A percentile compares a stretch with the other conserved stretches of the same genome.
Conservation (phyloP, 805 yeast genomes). For the Saccharomycopsis fermentans region DNA sequence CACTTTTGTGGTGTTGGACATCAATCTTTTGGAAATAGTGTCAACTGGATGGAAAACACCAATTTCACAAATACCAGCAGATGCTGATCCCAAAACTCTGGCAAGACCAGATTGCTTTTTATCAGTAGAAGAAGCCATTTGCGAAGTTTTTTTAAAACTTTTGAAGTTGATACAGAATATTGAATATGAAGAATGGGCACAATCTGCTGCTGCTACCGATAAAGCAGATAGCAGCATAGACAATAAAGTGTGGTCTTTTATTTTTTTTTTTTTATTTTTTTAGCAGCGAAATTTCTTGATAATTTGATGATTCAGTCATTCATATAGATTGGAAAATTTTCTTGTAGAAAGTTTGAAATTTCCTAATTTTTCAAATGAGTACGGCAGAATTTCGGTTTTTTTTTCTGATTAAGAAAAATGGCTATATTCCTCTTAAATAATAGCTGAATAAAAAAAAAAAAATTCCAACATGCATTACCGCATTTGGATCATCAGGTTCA, state of each 20-base stretch:
- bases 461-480: neutral
- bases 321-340: neutral
- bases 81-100: conserved; percentile 89
- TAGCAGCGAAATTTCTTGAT: neutral
- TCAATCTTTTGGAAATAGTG: conserved; percentile 91
- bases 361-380: neutral
- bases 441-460: no score
- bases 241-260: neutral
- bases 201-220: no score
- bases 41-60: conserved; percentile 98
- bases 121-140: conserved; percentile 28
- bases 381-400: neutral
- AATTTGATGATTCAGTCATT: neutral
- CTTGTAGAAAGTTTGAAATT: neutral
- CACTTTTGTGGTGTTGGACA: conserved; percentile 71
- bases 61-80: conserved; percentile 95
- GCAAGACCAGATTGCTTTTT: conserved; percentile 85
- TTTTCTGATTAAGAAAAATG: no score
- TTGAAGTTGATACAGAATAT: no score
- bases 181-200: no score
- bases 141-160: neutral
- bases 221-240: neutral
- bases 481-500: no score
- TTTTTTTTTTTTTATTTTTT: neutral
- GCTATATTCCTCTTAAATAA: no score